A percentile compares a stretch with the other conserved stretches of the same genome.
These are phyloP conservation scores for Pseudoneurospora amorphoporcata DNA, from an alignment of 495 filamentous ascomycete genomes.

Conservation along the genomic window DNA sequence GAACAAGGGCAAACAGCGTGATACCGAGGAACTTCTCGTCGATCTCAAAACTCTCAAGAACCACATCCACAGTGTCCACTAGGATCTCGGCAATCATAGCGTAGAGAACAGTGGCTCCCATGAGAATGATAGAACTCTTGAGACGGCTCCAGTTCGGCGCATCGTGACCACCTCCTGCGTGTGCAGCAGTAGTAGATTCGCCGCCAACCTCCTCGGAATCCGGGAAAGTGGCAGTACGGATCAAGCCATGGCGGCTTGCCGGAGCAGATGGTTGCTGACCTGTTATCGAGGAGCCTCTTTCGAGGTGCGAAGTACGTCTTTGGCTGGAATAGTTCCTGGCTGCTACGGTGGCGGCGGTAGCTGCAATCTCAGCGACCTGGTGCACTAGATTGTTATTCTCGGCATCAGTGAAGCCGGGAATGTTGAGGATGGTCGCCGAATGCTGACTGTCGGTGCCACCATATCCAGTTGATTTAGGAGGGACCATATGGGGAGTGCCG, in stretches of 20 bases:
- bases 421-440: conserved; percentile 35
- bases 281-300: conserved; percentile 7
- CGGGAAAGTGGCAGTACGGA: conserved; percentile 31
- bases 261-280: conserved; percentile 7
- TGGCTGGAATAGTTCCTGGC: conserved; percentile 55
- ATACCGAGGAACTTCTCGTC: conserved; percentile 98
- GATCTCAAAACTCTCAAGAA: conserved; percentile 78
- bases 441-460: conserved; percentile 13
- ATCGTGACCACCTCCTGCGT: conserved; percentile 60
- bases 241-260: conserved; percentile 18
- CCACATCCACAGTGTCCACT: conserved; percentile 91
- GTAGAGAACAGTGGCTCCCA: conserved; percentile 85
- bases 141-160: conserved; percentile 93
- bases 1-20: conserved; percentile 91
- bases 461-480: conserved; percentile 49
- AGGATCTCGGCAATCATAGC: conserved; percentile 95
- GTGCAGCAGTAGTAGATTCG: conserved; percentile 17
- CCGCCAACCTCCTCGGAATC: conserved; percentile 34
- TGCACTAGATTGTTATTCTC: conserved; percentile 72
- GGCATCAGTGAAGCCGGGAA: conserved; percentile 62
- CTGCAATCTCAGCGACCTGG: conserved; percentile 83
- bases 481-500: conserved; percentile 57
- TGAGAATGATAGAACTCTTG: conserved; percentile 81
- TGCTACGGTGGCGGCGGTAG: conserved; percentile 81
- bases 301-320: conserved; percentile 11